phyloP scores from a whole-genome alignment of 2,329 filamentous ascomycete genomes.

The Fusarium sp. region DNA sequence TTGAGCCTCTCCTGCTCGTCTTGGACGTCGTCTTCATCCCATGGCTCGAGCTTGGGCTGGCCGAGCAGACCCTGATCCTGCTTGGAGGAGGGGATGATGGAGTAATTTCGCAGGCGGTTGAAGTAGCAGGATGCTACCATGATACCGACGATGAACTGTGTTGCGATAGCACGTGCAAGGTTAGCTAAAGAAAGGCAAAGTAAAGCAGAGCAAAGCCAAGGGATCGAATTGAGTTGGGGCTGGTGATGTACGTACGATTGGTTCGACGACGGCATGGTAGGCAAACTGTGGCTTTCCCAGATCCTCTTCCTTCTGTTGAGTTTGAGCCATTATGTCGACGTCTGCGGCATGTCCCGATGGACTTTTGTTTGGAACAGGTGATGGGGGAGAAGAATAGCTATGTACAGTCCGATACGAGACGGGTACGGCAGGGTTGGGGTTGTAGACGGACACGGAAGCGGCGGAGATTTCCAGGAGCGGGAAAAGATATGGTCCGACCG shows the following conservation, averaged over 20 bases:
- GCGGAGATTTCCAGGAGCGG: slow-evolving; percentile 18
- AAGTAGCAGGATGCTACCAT: slow-evolving; percentile 47
- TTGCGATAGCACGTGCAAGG: background rate
- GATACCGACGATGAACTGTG: slow-evolving; percentile 44
- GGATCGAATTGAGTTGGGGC: background rate
- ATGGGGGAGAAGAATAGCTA: background rate
- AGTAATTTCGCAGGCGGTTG: slow-evolving; percentile 44
- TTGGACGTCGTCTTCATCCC: slow-evolving; percentile 38
- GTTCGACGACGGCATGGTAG: slow-evolving; percentile 42
- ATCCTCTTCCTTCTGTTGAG: slow-evolving; percentile 30
- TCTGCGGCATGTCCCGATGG: slow-evolving; percentile 5
- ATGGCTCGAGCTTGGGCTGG: slow-evolving; percentile 36
- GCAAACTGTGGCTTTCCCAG: slow-evolving; percentile 47
- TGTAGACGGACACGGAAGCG: slow-evolving; percentile 13
- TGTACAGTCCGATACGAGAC: background rate
- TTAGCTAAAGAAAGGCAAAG: slow-evolving; percentile 1
- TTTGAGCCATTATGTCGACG: slow-evolving; percentile 19
- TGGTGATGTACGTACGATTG: slow-evolving; percentile 39
- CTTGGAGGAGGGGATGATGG: slow-evolving; percentile 34
- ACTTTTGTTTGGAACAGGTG: background rate
- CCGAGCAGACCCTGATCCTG: slow-evolving; percentile 42
- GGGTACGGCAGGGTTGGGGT: background rate
- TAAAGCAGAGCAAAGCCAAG: background rate
- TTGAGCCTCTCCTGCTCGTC: slow-evolving; percentile 35
- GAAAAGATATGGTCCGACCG: slow-evolving; percentile 15